phyloP scores from a whole-genome alignment of 768 basidiomycete genomes.

The Cyathus striatus region DNA sequence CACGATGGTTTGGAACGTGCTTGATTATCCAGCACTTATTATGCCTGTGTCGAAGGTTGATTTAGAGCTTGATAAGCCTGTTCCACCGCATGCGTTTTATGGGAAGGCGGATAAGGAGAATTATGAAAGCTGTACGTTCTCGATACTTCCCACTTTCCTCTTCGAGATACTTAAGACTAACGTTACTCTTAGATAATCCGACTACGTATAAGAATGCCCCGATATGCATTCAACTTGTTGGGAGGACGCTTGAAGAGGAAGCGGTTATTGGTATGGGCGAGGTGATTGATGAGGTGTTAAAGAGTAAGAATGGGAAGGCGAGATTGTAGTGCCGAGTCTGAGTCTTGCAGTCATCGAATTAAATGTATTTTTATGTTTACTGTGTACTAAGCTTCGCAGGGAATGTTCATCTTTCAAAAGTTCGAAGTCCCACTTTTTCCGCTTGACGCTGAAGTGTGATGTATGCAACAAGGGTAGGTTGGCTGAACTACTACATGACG shows the following conservation, averaged over 20 bases:
- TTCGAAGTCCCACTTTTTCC: too few species aligned
- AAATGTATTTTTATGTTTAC: too few species aligned
- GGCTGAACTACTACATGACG: too few species aligned
- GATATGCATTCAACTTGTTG: conserved; percentile 60
- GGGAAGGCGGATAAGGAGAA: conserved; percentile 39
- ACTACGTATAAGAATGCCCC: conserved; percentile 52
- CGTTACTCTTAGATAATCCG: conserved; percentile 48
- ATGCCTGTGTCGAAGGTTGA: conserved; percentile 66
- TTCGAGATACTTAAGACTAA: not conserved
- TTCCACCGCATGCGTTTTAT: conserved; percentile 41
- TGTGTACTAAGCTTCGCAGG: too few species aligned
- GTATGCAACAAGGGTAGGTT: too few species aligned
- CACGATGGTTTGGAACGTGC: conserved; percentile 60
- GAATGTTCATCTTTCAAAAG: too few species aligned
- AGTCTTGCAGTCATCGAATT: too few species aligned
- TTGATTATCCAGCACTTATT: conserved; percentile 59
- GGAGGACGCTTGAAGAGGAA: conserved; percentile 71
- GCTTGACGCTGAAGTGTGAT: too few species aligned
- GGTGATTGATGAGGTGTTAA: conserved; percentile 54
- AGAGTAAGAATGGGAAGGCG: conserved; percentile 14
- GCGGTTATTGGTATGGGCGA: conserved; percentile 67
- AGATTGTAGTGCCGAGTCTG: too few species aligned
- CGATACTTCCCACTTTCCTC: not conserved
- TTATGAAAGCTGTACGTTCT: conserved; percentile 50
- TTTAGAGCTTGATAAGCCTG: conserved; percentile 42